Base-by-base conservation (phyloP, 2,329 filamentous ascomycete species). In the Penicillium rolfsii region DNA sequence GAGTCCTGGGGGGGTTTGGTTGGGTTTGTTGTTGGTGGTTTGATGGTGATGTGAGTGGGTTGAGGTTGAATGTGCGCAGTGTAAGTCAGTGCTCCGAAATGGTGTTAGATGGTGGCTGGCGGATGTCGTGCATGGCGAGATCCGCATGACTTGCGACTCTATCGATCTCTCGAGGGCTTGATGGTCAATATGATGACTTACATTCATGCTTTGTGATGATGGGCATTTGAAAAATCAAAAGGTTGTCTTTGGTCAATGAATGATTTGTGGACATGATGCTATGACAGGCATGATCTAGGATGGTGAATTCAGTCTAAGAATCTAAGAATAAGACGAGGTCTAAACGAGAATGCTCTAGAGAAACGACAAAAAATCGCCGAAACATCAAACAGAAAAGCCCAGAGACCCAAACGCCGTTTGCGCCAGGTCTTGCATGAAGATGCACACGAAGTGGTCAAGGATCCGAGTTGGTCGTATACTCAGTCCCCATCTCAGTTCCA, bases 401-500 rank as follows among this genome's bases (percentile, higher is more conserved):
- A 52, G 38, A 28, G 6, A n/a, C 50, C 50, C 12, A n/a, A 52
- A 53, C 50, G 11, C 50, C 50, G 5, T 16, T 4, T 28, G 24
- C 50, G 24, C 50, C 50, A 14, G 22, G 22, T 38, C 16, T 26
- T 5, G 35, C 35, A 36, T 26, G 5, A 11, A n/a, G 19, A 52
- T 40, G 49, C 35, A 52, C 4, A n/a, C 19, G 22, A 9, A 11
- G 19, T 11, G 50, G 11, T 14, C 3, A 12, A 9, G 19, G 40
- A 24, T 43, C 19, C 40, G 40, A 40, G 35, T 16, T 16, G 22
- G 40, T 11, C 5, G 16, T 26, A 38, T 24, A 30, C 19, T 14
- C 40, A 43, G 14, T 26, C 22, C 41, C 3, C 24, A 36, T 26
- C 33, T 24, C 40, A n/a, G 19, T 57, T 33, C 85, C 85, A 88